Base-by-base conservation (phyloP, 192 early-diverging fungal species). In the Backusella circina region DNA sequence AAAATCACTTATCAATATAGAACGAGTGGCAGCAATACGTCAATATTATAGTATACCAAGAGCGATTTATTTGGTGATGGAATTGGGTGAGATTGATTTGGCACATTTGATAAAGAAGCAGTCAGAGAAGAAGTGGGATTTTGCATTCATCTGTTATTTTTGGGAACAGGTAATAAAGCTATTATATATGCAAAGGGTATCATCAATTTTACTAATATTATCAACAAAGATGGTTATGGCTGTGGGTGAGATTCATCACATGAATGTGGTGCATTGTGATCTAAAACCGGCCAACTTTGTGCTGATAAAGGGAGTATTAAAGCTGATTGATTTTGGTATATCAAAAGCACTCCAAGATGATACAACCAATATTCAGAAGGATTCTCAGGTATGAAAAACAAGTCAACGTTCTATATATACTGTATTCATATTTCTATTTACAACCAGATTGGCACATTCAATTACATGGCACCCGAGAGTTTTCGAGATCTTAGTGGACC, bases 291-390 rank as follows among this genome's bases (percentile, higher is more conserved):
- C 97, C 10, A 99, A 99, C 80, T 99, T 98, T 77, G 78, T 99
- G 10, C 75, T 99, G 21, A 94, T 96, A 5, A 88, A 89, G 44
- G 96, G 94, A 2, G 75, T 87, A 15, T 79, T 99, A 13, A 99
- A 98, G 75, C 81, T 99, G 69, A 98, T 98, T 65, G 97, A 99
- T 79, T 99, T 99, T 88, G 97, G 97, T 15, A 98, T 98, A 77
- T 95, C 97, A n/a, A 98, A 97, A 72, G 82, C 91, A 0, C 96
- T 98, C 41, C 88, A 93, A 8, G 95, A 95, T 81, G 95, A 96
- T 77, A 99, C 96, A 0, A 98, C 96, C 21, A 98, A 97, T 75
- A 92, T 99, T 64, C 91, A 95, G 47, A 80, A 95, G 15, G 95
- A 97, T 65, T 85, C 89, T 67, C 94, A 96, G 72, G 88, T 87